Conservation (phyloP, 1,284 basidiomycete species). For the Singerocomus inundabilis region DNA sequence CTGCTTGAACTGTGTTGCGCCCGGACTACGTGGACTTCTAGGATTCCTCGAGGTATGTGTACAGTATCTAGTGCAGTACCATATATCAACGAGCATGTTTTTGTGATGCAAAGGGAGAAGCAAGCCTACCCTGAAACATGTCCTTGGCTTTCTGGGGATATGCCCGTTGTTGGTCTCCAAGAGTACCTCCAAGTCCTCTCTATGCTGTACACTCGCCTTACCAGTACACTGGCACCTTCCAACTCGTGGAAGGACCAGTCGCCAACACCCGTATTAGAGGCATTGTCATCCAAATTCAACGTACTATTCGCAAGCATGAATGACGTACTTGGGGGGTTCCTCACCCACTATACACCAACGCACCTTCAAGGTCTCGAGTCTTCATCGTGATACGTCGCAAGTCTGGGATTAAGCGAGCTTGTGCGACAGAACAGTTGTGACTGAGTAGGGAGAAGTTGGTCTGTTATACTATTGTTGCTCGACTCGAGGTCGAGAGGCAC, state of each 20-base stretch:
- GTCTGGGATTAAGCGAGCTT: slow-evolving; percentile 51
- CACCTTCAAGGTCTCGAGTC: slow-evolving; percentile 95
- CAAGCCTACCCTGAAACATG: too few species aligned
- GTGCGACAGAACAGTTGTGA: slow-evolving; percentile 23
- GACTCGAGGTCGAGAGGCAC: slow-evolving; percentile 59
- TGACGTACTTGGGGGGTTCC: neutral
- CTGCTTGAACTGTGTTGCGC: too few species aligned
- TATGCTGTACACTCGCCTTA: slow-evolving; percentile 71
- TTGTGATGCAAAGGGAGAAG: too few species aligned
- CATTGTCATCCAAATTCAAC: slow-evolving; percentile 88
- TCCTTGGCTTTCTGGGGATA: too few species aligned
- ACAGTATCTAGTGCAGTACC: too few species aligned
- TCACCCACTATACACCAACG: slow-evolving; percentile 12
- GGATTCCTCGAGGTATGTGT: too few species aligned
- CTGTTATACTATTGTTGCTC: slow-evolving; percentile 21
- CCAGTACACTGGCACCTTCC: slow-evolving; percentile 57
- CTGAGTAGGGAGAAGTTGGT: slow-evolving; percentile 20
- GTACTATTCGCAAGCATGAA: slow-evolving; percentile 52
- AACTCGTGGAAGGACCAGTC: slow-evolving; percentile 39
- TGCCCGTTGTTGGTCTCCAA: too few species aligned
- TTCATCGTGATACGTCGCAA: slow-evolving; percentile 85
- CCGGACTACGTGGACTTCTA: too few species aligned
- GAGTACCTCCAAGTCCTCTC: too few species aligned
- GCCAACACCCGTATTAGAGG: slow-evolving; percentile 48
- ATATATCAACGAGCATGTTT: too few species aligned